Percentiles rank a stretch among this genome's conserved stretches.
phyloP scores from a whole-genome alignment of 148 eudicot genomes.

The Rhododendron henanense region DNA sequence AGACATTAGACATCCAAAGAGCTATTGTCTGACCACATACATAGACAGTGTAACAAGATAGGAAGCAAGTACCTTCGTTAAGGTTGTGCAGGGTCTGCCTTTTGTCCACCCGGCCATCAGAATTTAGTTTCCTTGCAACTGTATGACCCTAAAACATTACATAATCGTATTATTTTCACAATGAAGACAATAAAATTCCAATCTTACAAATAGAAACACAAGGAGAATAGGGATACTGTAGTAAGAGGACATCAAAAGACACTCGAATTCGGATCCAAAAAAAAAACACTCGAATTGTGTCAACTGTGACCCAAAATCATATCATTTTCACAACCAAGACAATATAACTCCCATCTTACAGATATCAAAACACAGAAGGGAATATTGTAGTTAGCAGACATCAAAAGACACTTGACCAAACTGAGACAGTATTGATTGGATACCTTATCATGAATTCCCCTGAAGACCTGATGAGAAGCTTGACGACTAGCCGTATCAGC shows the following conservation, averaged over 20 bases:
- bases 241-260: neutral
- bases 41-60: neutral
- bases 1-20: neutral
- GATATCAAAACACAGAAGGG: neutral
- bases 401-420: neutral
- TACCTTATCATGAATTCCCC: constrained; percentile 85
- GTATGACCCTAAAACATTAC: constrained; percentile 64
- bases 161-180: constrained; percentile 1
- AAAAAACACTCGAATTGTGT: constrained; percentile 22
- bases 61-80: constrained; percentile 48
- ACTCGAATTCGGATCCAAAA: constrained; percentile 5
- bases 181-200: neutral
- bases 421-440: neutral
- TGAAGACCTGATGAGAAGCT: constrained; percentile 76
- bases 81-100: constrained; percentile 81
- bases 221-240: neutral
- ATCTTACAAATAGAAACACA: neutral
- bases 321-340: neutral
- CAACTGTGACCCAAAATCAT: constrained; percentile 67
- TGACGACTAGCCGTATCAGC: constrained; percentile 76
- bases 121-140: constrained; percentile 67
- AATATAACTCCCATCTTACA: neutral
- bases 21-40: neutral
- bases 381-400: neutral
- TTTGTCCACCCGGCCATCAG: constrained; percentile 84